Evolutionary conservation across 2,329 filamentous ascomycete genomes (phyloP).

Genomic region (Tothia fuscella): DNA sequence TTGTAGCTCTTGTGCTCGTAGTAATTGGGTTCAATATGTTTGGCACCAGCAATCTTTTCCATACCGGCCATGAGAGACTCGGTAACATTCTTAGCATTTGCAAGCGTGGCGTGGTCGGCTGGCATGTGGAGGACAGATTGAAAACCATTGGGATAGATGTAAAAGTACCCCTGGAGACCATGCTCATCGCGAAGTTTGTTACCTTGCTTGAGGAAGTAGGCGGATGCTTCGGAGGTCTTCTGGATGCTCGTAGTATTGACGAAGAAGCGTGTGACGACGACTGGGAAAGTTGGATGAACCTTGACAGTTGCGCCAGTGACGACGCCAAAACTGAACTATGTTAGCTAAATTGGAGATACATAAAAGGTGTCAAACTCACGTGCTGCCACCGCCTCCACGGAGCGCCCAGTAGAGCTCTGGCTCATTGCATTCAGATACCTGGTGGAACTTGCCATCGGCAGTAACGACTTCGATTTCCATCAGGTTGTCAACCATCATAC

Average conservation of each 20-base stretch:
- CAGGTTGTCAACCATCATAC: constrained; percentile 7
- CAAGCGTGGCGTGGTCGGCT: not conserved
- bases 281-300: constrained; percentile 8
- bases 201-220: constrained; percentile 9
- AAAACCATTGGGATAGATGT: constrained; percentile 8
- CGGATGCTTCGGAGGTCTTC: constrained; percentile 2
- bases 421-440: constrained; percentile 10
- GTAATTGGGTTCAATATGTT: constrained; percentile 2
- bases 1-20: constrained; percentile 11
- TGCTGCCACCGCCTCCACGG: constrained; percentile 8
- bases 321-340: constrained; percentile 10
- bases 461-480: constrained; percentile 10
- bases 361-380: constrained; percentile 7
- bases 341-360: constrained; percentile 3
- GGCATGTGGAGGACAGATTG: constrained; percentile 10
- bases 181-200: constrained; percentile 6
- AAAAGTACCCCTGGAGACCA: constrained; percentile 10
- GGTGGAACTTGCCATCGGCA: constrained; percentile 9
- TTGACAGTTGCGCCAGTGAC: constrained; percentile 9
- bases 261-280: constrained; percentile 10
- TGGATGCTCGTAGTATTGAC: constrained; percentile 7
- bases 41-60: constrained; percentile 8
- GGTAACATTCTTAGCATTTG: constrained; percentile 5
- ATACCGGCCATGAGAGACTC: constrained; percentile 7
- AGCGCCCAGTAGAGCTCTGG: constrained; percentile 11